phyloP scores from a whole-genome alignment of 2,329 filamentous ascomycete genomes.

The Epicoccum sorghinum region DNA sequence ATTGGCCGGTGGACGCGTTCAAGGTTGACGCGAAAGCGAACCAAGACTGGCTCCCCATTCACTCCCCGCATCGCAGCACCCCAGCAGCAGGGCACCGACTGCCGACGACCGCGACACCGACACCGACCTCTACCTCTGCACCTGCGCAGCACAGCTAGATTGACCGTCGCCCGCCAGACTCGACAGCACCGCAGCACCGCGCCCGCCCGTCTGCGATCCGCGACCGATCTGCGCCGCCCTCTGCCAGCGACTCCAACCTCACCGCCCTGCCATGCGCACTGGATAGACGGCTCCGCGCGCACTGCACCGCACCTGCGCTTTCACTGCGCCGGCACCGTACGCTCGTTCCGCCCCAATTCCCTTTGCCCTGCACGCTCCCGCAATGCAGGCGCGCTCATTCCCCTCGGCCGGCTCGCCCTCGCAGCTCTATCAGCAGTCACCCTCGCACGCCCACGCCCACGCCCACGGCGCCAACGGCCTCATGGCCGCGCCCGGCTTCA shows the following conservation, averaged over 20 bases:
- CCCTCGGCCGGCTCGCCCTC: constrained; percentile 30
- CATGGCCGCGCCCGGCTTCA: constrained; percentile 45
- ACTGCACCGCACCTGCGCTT: neutral
- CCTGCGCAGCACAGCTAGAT: too few species aligned
- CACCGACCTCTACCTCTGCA: too few species aligned
- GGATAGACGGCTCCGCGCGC: constrained; percentile 11
- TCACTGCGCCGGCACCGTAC: neutral
- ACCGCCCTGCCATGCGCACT: constrained; percentile 22
- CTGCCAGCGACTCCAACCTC: neutral
- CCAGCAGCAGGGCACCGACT: too few species aligned
- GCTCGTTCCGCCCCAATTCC: neutral
- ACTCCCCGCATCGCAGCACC: too few species aligned
- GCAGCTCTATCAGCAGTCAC: constrained; percentile 16
- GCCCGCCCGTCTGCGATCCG: neutral
- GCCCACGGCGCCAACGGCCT: constrained; percentile 31
- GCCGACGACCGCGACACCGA: too few species aligned
- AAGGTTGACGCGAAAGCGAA: neutral
- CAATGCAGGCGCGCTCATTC: constrained; percentile 35
- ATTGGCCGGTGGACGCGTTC: constrained; percentile 21
- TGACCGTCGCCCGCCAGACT: neutral
- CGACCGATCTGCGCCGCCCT: neutral
- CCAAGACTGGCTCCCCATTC: too few species aligned
- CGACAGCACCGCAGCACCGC: neutral
- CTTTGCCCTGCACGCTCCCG: constrained; percentile 1
- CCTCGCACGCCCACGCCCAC: constrained; percentile 4